These are phyloP conservation scores for Centella asiatica DNA, from an alignment of 129 eudicot genomes.

Conservation along the genomic window DNA sequence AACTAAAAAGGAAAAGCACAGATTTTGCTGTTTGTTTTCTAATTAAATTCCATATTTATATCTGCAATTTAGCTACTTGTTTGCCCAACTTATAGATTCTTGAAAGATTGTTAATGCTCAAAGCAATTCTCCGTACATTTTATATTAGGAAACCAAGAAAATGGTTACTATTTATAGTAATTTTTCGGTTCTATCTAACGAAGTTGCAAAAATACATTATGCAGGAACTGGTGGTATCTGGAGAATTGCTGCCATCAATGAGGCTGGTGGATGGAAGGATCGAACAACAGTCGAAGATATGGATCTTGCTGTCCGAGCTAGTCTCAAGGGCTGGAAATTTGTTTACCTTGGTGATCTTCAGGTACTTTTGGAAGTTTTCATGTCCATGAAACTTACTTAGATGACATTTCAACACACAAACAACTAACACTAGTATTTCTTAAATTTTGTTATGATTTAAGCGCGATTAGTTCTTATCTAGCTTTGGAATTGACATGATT, in stretches of 20 bases:
- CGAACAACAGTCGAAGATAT: conserved; percentile 93
- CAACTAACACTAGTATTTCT: neutral
- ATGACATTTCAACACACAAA: neutral
- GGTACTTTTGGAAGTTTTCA: conserved; percentile 18
- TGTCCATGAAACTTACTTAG: neutral
- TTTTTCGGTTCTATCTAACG: neutral
- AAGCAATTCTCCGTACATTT: too few relatives aligned
- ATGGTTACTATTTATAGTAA: neutral
- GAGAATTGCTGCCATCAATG: conserved; percentile 85
- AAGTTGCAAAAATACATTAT: neutral
- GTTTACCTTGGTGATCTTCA: conserved; percentile 88
- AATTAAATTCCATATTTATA: neutral
- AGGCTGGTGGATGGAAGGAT: conserved; percentile 98
- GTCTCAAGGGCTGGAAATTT: conserved; percentile 94
- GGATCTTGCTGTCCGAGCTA: conserved; percentile 96
- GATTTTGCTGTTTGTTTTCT: neutral
- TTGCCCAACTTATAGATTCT: too few relatives aligned
- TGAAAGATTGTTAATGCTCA: too few relatives aligned
- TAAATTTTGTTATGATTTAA: too few relatives aligned
- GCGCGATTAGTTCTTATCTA: neutral
- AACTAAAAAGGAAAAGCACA: neutral
- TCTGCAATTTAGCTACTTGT: too few relatives aligned
- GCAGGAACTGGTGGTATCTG: conserved; percentile 93
- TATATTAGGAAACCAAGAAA: neutral
- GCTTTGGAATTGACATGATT: neutral